These are phyloP conservation scores for Sporothrix protearum DNA, from an alignment of 2,329 filamentous ascomycete genomes.

Conservation along the genomic window DNA sequence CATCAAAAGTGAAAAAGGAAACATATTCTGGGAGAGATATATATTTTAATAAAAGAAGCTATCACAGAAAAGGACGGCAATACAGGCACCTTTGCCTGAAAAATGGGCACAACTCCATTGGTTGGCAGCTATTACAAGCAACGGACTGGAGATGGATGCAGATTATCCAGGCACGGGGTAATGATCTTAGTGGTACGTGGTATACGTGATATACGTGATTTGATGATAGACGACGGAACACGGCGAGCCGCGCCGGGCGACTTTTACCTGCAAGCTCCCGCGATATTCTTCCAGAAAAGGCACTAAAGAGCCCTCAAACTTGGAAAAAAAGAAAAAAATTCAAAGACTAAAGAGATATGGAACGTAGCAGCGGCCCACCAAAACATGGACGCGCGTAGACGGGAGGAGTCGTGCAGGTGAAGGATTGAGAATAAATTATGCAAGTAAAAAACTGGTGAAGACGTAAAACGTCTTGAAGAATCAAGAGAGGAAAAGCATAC, in stretches of 20 bases:
- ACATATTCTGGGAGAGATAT: no score
- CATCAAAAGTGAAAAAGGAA: no score
- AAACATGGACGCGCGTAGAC: neutral
- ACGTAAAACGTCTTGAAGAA: neutral
- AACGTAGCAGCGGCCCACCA: conserved; percentile 9
- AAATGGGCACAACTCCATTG: conserved; percentile 1
- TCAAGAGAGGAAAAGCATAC: neutral
- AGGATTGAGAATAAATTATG: neutral
- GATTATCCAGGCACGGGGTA: conserved; percentile 3
- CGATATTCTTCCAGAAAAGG: conserved; percentile 12
- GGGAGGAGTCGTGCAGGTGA: neutral
- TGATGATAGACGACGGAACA: neutral
- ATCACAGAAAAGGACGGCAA: neutral
- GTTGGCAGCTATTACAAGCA: neutral
- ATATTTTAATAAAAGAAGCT: no score
- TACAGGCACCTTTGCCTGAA: neutral
- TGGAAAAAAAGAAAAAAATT: neutral
- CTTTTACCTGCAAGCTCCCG: conserved; percentile 19
- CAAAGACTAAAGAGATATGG: neutral
- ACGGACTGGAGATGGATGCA: neutral
- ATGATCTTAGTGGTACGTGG: conserved; percentile 13
- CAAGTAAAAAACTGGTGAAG: neutral
- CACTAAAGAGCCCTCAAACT: neutral
- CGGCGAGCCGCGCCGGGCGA: conserved; percentile 11
- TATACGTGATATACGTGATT: neutral